Conservation (phyloP, 257 asterid genomes). For the Orobanche coerulescens region DNA sequence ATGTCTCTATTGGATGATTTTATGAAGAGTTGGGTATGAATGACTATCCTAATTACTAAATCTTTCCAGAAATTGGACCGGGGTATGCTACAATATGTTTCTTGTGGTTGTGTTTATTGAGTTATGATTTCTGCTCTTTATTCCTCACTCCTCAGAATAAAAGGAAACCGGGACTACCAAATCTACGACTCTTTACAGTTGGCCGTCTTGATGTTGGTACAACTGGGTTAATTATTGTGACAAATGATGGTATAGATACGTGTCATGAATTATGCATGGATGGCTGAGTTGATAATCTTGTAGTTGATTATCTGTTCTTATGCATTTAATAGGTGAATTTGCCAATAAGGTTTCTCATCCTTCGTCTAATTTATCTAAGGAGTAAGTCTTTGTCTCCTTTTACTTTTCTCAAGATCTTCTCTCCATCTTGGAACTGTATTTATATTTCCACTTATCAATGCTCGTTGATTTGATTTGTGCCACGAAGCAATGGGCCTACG, state of each 20-base stretch:
- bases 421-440: background rate
- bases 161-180: slow-evolving; percentile 63
- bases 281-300: slow-evolving; percentile 4
- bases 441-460: background rate
- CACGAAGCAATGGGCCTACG: background rate
- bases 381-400: slow-evolving; percentile 47
- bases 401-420: slow-evolving; percentile 9
- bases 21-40: slow-evolving; percentile 75
- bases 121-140: slow-evolving; percentile 14
- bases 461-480: background rate
- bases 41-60: slow-evolving; percentile 2
- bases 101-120: background rate
- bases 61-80: background rate
- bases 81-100: slow-evolving; percentile 6
- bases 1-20: slow-evolving; percentile 68
- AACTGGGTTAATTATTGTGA: slow-evolving; percentile 83
- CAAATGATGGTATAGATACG: slow-evolving; percentile 73
- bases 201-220: slow-evolving; percentile 99
- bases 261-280: slow-evolving; percentile 2
- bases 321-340: slow-evolving; percentile 69
- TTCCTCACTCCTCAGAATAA: slow-evolving; percentile 39
- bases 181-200: slow-evolving; percentile 86
- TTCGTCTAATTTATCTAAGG: slow-evolving; percentile 84
- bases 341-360: slow-evolving; percentile 92
- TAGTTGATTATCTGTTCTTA: slow-evolving; percentile 5